Base-by-base conservation (phyloP, 805 yeast genomes). In the Zygoascus bituminiphila region DNA sequence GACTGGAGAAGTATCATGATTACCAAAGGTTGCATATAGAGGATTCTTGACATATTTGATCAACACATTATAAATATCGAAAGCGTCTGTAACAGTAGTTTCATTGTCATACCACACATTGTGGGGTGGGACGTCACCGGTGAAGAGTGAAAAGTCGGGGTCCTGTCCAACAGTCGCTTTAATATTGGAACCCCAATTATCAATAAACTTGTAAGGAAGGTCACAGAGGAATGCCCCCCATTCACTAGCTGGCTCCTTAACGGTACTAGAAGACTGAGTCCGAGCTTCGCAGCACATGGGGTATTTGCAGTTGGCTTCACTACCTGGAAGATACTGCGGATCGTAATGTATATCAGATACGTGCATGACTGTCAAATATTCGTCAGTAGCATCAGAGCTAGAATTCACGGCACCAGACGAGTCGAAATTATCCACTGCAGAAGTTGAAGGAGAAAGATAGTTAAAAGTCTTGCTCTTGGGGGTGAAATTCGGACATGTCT, bases 261-360 rank as follows among this genome's bases (percentile, higher is more conserved):
- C 25, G n/a, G 20, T 39, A 5, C n/a, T 9, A 5, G 24, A 17
- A 14, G 26, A 8, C 22, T 39, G 42, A 20, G 46, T 43, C 20
- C 37, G 33, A 12, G 26, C 46, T 35, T 43, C 46, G 15, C 46
- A 43, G 25, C 46, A 43, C 39, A 43, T 31, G 20, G 46, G 46
- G 39, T 25, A 43, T 17, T 26, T 25, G 26, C 42, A 39, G 42
- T 39, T 22, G 23, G 42, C 42, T 39, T 39, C 42, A 15, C 42
- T 39, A 5, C 42, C 42, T 9, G 20, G 24, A 14, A 39, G 25
- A 22, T 39, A 39, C 21, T 39, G 25, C 15, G 42, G 26, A 39
- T 39, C 42, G 21, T 39, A 39, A 10, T 39, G 42, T 15, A 39
- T 14, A 15, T 39, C 42, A 19, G 42, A 39, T 4, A 39, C 10